A percentile compares a stretch with the other conserved stretches of the same genome.
Conservation (phyloP, 2,329 filamentous ascomycete genomes). For the Paraconiothyrium sp. region DNA sequence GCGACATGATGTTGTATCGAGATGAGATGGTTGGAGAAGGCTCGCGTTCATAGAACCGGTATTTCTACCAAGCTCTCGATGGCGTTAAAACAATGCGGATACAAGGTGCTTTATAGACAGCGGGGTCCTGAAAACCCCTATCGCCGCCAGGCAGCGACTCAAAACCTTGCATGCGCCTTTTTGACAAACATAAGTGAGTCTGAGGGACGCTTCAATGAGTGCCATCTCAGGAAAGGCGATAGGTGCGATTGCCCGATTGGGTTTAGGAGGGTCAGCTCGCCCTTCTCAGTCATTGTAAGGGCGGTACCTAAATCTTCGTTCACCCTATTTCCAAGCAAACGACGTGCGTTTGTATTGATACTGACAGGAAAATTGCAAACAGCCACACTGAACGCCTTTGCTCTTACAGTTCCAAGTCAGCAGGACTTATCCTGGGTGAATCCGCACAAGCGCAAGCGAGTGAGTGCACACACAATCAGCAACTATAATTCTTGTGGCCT, state of each 20-base stretch:
- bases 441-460: too few relatives aligned
- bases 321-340: too few relatives aligned
- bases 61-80: conserved; percentile 19
- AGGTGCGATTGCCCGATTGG: not conserved
- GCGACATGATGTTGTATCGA: not conserved
- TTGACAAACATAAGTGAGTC: not conserved
- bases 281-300: conserved; percentile 1
- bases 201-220: not conserved
- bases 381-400: too few relatives aligned
- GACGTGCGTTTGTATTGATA: not conserved
- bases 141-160: conserved; percentile 2
- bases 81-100: not conserved
- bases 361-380: too few relatives aligned
- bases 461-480: too few relatives aligned
- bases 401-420: too few relatives aligned
- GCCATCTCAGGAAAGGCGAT: not conserved
- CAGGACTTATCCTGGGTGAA: too few relatives aligned
- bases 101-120: not conserved
- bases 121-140: not conserved
- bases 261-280: conserved; percentile 1
- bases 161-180: not conserved
- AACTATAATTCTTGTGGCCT: too few relatives aligned
- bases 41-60: conserved; percentile 18
- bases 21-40: not conserved
- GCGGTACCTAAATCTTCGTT: conserved; percentile 1